Evolutionary conservation across 1,284 basidiomycete species (phyloP), one percentile per base, ranked within the genome.

Genomic region (Melampsora larici-populina): DNA sequence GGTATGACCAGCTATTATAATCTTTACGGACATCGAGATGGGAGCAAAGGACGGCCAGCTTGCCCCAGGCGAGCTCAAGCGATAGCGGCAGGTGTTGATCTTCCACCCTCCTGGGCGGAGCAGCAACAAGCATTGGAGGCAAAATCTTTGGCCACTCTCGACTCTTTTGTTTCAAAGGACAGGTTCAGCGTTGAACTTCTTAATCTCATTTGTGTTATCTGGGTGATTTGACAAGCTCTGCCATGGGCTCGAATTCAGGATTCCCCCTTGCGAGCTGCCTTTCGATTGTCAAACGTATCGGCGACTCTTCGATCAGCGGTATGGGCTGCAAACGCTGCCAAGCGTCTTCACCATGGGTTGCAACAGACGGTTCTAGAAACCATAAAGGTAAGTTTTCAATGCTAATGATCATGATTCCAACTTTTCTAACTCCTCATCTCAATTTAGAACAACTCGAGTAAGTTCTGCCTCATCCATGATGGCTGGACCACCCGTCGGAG

Each of bases 31-130:
- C n/a, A n/a, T n/a, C n/a, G n/a, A n/a, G n/a, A n/a, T n/a, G n/a
- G n/a, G n/a, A n/a, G n/a, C n/a, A n/a, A n/a, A n/a, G 66, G 66
- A 26, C 66, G 31, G n/a, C 66, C 66, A 7, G 40, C n/a, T 43
- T 68, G 66, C 43, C 11, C 21, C n/a, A 48, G 66, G 2, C 24
- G 40, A 17, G 3, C 43, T 15, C 29, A 68, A 18, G 66, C 66
- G 4, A 68, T 46, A 18, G 24, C 4, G 29, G 17, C 40, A 2
- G 66, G 66, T 4, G 13, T 3, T 2, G 49, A 68, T 24, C 66
- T 68, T 24, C 66, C 66, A 26, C 15, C 43, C 17, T 48, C 40
- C 6, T 40, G 43, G 26, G n/a, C 33, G 46, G 13, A 68, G 33
- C 43, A 68, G 21, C 24, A 68, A 21, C 15, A 5, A 18, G 2